Base-by-base conservation (phyloP, 2,329 filamentous ascomycete species). In the Chalaropsis ovoidea region DNA sequence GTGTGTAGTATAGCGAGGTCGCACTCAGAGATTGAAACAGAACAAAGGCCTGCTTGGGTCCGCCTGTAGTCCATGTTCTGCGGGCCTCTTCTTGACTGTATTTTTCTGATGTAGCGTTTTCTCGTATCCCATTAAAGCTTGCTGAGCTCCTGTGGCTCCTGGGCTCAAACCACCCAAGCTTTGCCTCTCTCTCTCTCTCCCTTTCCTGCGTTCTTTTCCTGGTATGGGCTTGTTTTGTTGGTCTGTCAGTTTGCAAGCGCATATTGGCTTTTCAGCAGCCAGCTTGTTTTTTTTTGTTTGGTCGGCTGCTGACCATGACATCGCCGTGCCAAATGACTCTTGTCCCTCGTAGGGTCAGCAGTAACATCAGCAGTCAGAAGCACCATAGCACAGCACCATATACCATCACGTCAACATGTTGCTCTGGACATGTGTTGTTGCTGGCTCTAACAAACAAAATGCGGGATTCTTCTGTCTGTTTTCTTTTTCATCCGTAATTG, bases 91-190 rank as follows among this genome's bases (percentile, higher is more conserved):
- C n/a, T 43, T 45, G 35, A 8, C 19, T 61, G 17, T 61, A 17
- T 35, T 39, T n/a, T 61, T 35, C 15, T 31, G 17, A 35, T 92
- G 27, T 58, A 58, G 52, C 52, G 2, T 39, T 58, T 58, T 58
- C 52, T 58, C 52, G 52, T 58, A 58, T 58, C 52, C 4, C 52
- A 35, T 31, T 8, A 35, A 31, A 31, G 52, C 52, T 35, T 31
- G 52, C 17, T 17, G 52, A 31, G 52, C 31, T 58, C 52, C 52
- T 58, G 52, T 58, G 52, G 52, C 31, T 58, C 15, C 27, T 58
- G 39, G 52, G 70, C 77, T 76, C 5, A 76, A 88, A 62, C 80
- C 85, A 68, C 58, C 73, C 27, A 8, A n/a, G 24, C 52, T 58
- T 58, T 35, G 15, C 52, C n/a, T 31, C 52, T 58, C 52, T 8